Base-by-base conservation (phyloP, 139 green algal species). In the Chlamydomonas incerta region DNA sequence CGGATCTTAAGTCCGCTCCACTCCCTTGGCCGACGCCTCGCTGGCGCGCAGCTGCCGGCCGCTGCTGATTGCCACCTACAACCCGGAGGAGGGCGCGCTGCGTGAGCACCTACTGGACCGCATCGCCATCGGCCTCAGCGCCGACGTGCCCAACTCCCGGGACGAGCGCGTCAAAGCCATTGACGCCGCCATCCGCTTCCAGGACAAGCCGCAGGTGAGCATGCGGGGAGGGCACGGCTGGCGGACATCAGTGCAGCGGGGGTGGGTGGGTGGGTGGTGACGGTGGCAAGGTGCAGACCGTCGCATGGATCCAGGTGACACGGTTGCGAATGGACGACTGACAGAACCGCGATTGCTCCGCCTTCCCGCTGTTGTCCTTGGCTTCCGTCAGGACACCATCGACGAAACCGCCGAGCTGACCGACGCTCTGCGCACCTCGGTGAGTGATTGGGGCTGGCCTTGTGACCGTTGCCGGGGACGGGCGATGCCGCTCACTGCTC, bases 21-120 rank as follows among this genome's bases (percentile, higher is more conserved):
- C n/a, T n/a, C n/a, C n/a, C n/a, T n/a, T n/a, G n/a, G n/a, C n/a
- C n/a, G n/a, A n/a, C n/a, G n/a, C n/a, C n/a, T n/a, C n/a, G n/a
- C 41, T 50, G 41, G 6, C 41, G 5, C 41, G 41, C 93, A 96
- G 94, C 62, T 98, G 97, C 95, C 87, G 85, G 24, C 98, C 98
- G 65, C 93, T 99, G 83, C 91, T 99, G 69, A 99, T 99, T 69
- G 96, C 97, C 17, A 99, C 98, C 0, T 99, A 97, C 93, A 99
- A 99, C 91, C 98, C 98, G 24, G 98, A 99, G 82, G 96, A 98
- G 92, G 98, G 98, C 3, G 74, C 90, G 28, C 89, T 99, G 75
- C 88, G 98, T 20, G 97, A 99, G 93, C 98, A 99, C 94, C 93
- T 99, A 75, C 92, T 99, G 76, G 98, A 99, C 93, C 95, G 98